These are phyloP conservation scores for Colletotrichum agaves DNA, from an alignment of 2,329 filamentous ascomycete genomes.

Conservation along the genomic window DNA sequence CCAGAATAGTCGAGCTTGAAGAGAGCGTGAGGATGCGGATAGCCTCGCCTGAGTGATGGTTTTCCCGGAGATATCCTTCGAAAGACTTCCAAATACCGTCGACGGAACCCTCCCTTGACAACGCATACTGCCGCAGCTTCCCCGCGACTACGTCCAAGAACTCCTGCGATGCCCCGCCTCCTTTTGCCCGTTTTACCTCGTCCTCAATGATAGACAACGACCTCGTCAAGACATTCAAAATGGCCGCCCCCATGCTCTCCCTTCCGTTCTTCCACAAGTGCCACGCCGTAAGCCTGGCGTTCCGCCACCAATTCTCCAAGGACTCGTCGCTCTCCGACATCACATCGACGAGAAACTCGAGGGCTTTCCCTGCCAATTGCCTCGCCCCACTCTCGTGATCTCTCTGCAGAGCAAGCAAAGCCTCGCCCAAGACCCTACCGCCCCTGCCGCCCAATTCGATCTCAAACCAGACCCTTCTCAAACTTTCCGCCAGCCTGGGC, in stretches of 20 bases:
- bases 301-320: slow-evolving; percentile 63
- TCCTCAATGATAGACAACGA: slow-evolving; percentile 55
- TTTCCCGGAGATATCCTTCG: slow-evolving; percentile 45
- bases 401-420: slow-evolving; percentile 59
- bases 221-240: slow-evolving; percentile 60
- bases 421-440: slow-evolving; percentile 55
- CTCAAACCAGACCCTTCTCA: slow-evolving; percentile 70
- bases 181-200: slow-evolving; percentile 41
- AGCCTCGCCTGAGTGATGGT: slow-evolving; percentile 37
- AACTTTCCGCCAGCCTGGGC: slow-evolving; percentile 65
- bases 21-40: slow-evolving; percentile 70
- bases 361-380: slow-evolving; percentile 64
- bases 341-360: slow-evolving; percentile 61
- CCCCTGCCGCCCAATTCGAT: slow-evolving; percentile 59
- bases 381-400: slow-evolving; percentile 70
- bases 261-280: slow-evolving; percentile 73
- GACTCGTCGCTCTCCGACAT: slow-evolving; percentile 42
- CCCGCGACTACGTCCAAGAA: slow-evolving; percentile 38
- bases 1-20: slow-evolving; percentile 69
- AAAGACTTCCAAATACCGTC: slow-evolving; percentile 50
- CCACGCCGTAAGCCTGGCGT: slow-evolving; percentile 67
- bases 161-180: slow-evolving; percentile 2
- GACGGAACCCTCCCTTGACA: slow-evolving; percentile 41
- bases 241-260: slow-evolving; percentile 73
- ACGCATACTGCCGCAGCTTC: slow-evolving; percentile 32